Evolutionary conservation across 140 eudicot genomes (phyloP), one percentile per base, ranked within the genome.

Genomic region (Oenanthe javanica): DNA sequence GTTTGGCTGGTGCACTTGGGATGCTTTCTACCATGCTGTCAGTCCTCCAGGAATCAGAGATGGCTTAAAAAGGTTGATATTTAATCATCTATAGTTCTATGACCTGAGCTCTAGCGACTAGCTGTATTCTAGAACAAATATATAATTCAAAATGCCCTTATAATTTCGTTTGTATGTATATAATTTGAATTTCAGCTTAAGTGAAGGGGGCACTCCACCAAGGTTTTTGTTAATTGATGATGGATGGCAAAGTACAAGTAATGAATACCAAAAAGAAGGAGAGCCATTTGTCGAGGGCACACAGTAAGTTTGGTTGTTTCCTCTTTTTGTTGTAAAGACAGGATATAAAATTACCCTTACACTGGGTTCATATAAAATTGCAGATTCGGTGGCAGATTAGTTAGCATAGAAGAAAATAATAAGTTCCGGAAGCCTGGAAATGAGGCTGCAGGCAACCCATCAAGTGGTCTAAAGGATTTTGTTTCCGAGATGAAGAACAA

Each of bases 1-100:
- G 82, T 88, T 88, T 45, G 92, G 92, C 43, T 88, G 90, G 92
- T 88, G 92, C 82, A 86, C 92, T 1, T 88, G 90, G 92, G 92
- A 86, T 77, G 92, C 90, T 14, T 88, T 88, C 82, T 88, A 88
- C 76, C 81, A 77, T 0, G 84, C 86, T 76, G 90, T 88, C 4
- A 77, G 81, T 74, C 88, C 92, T 51, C 78, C 81, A 46, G 92
- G 92, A 72, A 87, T 86, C 66, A 72, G 54, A 81, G 88, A 82
- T 4, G 90, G 92, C 42, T 54, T 88, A 9, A 57, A 85, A 50
- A 73, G 91, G 86, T 85, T 4, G 31, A 14, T 16, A 45, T 21
- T 71, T 11, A 21, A 6, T 40, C 36, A 67, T 67, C 73, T 67
- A 19, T 57, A 57, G 21, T 31, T 67, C 4, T 36, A 36, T 36